Percentiles rank a stretch among this genome's conserved stretches.
Conservation (phyloP, 1,139 yeast species). For the Schizosaccharomyces versatilis region DNA sequence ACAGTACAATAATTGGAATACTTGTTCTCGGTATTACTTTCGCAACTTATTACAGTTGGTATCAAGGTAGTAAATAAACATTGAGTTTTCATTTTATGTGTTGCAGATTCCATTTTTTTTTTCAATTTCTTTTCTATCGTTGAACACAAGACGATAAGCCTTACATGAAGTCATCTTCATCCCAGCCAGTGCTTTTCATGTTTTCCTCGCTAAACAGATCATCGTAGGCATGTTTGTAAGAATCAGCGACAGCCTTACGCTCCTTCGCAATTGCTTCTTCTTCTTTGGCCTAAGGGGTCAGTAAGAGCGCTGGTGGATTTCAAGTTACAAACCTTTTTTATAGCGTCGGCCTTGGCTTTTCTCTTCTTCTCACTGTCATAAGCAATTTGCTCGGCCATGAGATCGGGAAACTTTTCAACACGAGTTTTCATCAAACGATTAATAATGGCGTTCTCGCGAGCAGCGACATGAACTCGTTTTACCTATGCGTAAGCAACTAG, state of each 20-base stretch:
- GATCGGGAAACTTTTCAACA: constrained; percentile 29
- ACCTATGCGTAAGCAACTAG: constrained; percentile 20
- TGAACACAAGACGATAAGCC: too few species aligned
- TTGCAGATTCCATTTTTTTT: too few species aligned
- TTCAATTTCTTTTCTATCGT: too few species aligned
- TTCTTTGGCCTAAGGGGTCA: constrained; percentile 14
- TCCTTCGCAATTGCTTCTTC: constrained; percentile 17
- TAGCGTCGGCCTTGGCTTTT: constrained; percentile 8
- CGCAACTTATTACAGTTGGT: too few species aligned
- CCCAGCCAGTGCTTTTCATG: constrained; percentile 29
- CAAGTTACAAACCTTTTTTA: constrained; percentile 2
- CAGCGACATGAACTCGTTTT: constrained; percentile 32
- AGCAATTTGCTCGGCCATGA: constrained; percentile 24
- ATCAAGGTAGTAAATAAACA: too few species aligned
- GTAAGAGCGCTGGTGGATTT: not conserved
- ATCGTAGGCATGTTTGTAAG: constrained; percentile 28
- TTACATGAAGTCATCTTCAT: constrained; percentile 11
- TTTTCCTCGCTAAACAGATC: constrained; percentile 34
- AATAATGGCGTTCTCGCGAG: constrained; percentile 39
- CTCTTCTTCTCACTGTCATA: constrained; percentile 18
- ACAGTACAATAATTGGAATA: too few species aligned
- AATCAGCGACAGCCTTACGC: constrained; percentile 16
- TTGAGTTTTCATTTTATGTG: too few species aligned
- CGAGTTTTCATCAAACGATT: constrained; percentile 50
- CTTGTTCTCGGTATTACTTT: too few species aligned